Base-by-base conservation (phyloP, 257 asterid species). In the Scutellaria galericulata region DNA sequence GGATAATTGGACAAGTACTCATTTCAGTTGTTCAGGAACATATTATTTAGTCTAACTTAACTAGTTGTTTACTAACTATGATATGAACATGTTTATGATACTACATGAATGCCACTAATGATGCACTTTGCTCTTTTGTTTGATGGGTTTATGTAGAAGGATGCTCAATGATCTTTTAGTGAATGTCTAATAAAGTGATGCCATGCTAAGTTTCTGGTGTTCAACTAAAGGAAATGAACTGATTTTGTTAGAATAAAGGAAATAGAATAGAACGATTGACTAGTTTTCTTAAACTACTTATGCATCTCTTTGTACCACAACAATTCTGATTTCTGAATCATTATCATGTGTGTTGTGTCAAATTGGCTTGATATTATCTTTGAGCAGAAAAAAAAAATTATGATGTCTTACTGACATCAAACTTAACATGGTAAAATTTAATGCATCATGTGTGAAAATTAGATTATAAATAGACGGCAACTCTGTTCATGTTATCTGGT, bases 111-210 rank as follows among this genome's bases (percentile, higher is more conserved):
- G 66, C 50, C 68, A 39, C 70, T 20, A 37, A 39, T 47, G 45
- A 22, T 71, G 45, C 27, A 67, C 39, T n/a, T 24, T 12, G 7
- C 24, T 39, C 27, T 70, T 53, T 31, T 4, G 39, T 48, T 55
- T 71, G 42, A 48, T 73, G 27, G 48, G 61, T 67, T 65, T 47
- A 52, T 42, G 58, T 55, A 54, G 39, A 50, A 31, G 55, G 46
- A 53, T 60, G 10, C 60, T 42, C 24, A 40, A 18, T 72, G 42
- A 20, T 73, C 58, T 9, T 37, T 53, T 55, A 11, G 56, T 67
- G 9, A 39, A n/a, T 55, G 4, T 55, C 37, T 14, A 47, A 45
- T 24, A 41, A 57, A 39, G 10, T 12, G 20, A 64, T 60, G 40
- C 45, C 52, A 7, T 58, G 31, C 75, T 54, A 35, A 67, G 50